Evolutionary conservation across 495 filamentous ascomycete species (phyloP), one percentile per base, ranked within the genome.

Genomic region (Talaromyces liani): DNA sequence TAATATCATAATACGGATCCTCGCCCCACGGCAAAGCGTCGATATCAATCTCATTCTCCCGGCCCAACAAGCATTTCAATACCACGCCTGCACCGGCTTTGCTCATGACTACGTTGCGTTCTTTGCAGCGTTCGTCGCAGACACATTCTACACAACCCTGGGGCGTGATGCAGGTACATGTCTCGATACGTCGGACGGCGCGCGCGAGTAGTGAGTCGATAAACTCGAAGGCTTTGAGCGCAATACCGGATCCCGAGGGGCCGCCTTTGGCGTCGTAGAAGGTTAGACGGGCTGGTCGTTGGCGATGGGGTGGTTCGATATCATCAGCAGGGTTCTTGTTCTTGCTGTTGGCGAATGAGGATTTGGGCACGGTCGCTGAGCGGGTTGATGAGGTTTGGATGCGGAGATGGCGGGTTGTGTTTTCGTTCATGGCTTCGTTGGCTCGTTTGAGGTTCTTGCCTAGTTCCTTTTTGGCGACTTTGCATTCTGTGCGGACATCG

Each of bases 261-360:
- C 93, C 94, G 20, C 92, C 94, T 72, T 94, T 94, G 8, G 91
- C 88, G 69, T 98, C 94, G 73, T 97, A 98, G 75, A 98, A 96
- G 0, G 91, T 96, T 62, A 98, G 76, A 9, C 94, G 77, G 0
- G 93, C 94, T 0, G 94, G 93, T 6, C 94, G 80, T 72, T 94
- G 95, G n/a, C 94, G 83, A 1, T 75, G 72, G 14, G 85, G 87
- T 12, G 77, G 77, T 58, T 68, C 65, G 7, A 45, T 66, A 58
- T 70, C 67, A 20, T 68, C 61, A 27, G 39, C 18, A 14, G 20
- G 7, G 49, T 65, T 63, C 33, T 36, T 36, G 16, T 55, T 31
- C 7, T 66, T 62, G 7, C 58, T 22, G 12, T 29, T 63, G 56
- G 7, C 33, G 24, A 57, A 63, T 14, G 57, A 34, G 27, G 57